Conservation (phyloP, 495 filamentous ascomycete genomes). For the Antarctomyces pellizariae region DNA sequence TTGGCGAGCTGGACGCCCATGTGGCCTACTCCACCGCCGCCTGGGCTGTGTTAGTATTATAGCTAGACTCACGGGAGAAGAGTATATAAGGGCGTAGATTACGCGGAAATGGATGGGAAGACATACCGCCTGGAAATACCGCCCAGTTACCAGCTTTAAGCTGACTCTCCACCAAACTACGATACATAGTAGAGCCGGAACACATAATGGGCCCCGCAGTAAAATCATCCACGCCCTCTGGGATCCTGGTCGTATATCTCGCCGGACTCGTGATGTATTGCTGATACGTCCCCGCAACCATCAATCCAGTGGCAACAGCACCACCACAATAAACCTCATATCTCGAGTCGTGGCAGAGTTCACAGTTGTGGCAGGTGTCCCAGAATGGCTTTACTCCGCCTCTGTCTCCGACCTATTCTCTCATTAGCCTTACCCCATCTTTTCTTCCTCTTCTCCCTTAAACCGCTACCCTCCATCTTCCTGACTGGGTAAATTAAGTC, state of each 20-base stretch:
- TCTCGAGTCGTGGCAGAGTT: conserved; percentile 20
- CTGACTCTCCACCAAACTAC: conserved; percentile 15
- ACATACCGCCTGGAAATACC: conserved; percentile 22
- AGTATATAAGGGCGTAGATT: too few relatives aligned
- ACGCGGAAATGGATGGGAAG: too few relatives aligned
- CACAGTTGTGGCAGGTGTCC: conserved; percentile 25
- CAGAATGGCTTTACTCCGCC: conserved; percentile 28
- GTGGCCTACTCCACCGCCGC: conserved; percentile 7
- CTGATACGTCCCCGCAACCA: conserved; percentile 16
- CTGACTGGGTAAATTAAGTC: too few relatives aligned
- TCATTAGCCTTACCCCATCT: too few relatives aligned
- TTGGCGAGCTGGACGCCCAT: conserved; percentile 13
- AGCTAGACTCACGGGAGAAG: too few relatives aligned
- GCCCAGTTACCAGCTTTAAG: conserved; percentile 20
- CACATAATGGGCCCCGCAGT: conserved; percentile 25
- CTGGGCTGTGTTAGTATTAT: too few relatives aligned
- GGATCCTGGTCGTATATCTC: conserved; percentile 19
- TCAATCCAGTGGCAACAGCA: conserved; percentile 16
- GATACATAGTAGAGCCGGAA: conserved; percentile 19
- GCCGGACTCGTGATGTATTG: conserved; percentile 19
- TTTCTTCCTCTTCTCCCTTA: too few relatives aligned
- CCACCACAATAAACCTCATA: conserved; percentile 21
- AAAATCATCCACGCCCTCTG: conserved; percentile 19
- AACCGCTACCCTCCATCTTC: too few relatives aligned
- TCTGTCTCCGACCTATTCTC: conserved; percentile 25